Conservation (phyloP, 75 land plant genomes). For the Pinus taeda region DNA sequence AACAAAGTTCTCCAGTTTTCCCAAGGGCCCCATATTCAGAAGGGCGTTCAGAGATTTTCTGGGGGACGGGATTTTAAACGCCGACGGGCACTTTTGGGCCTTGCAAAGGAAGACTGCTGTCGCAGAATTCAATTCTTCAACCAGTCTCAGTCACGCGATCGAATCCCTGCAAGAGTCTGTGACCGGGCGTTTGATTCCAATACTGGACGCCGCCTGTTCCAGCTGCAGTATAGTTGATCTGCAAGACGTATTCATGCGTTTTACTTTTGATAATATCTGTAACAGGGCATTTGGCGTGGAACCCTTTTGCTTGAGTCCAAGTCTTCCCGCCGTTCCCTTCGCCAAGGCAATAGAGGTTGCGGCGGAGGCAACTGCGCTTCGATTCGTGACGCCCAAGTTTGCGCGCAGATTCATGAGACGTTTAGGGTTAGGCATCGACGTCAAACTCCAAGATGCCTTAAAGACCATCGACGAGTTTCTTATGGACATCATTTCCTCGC, state of each 20-base stretch:
- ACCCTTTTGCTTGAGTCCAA: conserved; percentile 12
- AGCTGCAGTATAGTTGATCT: conserved; percentile 7
- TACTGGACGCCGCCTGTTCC: neutral
- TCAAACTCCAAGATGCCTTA: neutral
- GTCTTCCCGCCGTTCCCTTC: conserved; percentile 18
- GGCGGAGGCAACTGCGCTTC: conserved; percentile 4
- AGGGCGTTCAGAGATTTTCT: conserved; percentile 12
- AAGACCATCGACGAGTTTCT: conserved; percentile 1
- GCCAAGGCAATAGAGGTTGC: conserved; percentile 24
- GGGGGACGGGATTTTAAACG: conserved; percentile 19
- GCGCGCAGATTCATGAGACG: conserved; percentile 1
- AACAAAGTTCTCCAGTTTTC: conserved; percentile 15
- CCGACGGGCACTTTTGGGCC: conserved; percentile 12
- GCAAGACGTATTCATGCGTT: conserved; percentile 28
- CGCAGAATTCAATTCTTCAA: neutral
- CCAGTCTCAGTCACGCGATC: neutral
- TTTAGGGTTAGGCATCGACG: neutral
- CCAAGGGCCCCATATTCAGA: conserved; percentile 14
- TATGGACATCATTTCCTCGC: conserved; percentile 1
- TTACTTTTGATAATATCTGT: conserved; percentile 29
- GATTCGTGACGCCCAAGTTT: conserved; percentile 15
- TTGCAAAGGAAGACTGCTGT: conserved; percentile 9
- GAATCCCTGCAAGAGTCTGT: conserved; percentile 8
- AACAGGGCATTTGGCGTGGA: conserved; percentile 17
- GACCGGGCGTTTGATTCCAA: conserved; percentile 2